Conservation (phyloP, 192 early-diverging fungal species). For the Umbelopsis ramanniana region DNA sequence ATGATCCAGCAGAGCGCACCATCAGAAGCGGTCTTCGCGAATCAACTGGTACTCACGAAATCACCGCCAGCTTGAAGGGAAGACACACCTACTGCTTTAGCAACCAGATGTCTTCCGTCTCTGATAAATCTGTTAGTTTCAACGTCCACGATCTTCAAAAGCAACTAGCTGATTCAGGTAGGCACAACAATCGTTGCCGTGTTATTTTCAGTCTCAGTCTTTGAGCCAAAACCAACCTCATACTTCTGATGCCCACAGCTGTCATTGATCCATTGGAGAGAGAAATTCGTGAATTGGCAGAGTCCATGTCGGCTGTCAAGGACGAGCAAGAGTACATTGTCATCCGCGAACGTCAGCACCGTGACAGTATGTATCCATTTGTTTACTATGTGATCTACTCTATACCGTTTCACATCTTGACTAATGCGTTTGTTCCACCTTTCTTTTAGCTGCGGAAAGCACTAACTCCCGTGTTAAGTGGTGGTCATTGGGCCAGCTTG, state of each 20-base stretch:
- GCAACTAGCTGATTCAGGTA: conserved; percentile 38
- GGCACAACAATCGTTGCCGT: background rate
- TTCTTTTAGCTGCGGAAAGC: conserved; percentile 68
- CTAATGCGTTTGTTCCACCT: background rate
- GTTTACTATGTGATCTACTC: background rate
- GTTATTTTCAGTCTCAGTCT: background rate
- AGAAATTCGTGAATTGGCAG: conserved; percentile 67
- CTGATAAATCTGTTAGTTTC: conserved; percentile 65
- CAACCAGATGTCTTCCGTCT: conserved; percentile 66
- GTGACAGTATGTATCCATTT: conserved; percentile 61
- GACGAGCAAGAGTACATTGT: conserved; percentile 78
- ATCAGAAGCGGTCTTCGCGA: conserved; percentile 41
- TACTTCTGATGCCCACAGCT: conserved; percentile 24
- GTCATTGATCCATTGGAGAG: conserved; percentile 63
- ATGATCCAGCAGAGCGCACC: conserved; percentile 44
- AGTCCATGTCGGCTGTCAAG: conserved; percentile 61
- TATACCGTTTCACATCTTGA: background rate
- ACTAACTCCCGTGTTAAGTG: conserved; percentile 80
- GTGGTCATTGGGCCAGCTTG: conserved; percentile 74
- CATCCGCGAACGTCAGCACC: conserved; percentile 63
- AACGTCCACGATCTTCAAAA: conserved; percentile 53
- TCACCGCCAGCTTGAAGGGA: conserved; percentile 56
- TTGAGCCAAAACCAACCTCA: no score
- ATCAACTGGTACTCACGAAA: conserved; percentile 45
- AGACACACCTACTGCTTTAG: conserved; percentile 78